Evolutionary conservation across 176 grass and related monocot genomes (phyloP), one percentile per base, ranked within the genome.

Genomic region (Carex myosuroides): DNA sequence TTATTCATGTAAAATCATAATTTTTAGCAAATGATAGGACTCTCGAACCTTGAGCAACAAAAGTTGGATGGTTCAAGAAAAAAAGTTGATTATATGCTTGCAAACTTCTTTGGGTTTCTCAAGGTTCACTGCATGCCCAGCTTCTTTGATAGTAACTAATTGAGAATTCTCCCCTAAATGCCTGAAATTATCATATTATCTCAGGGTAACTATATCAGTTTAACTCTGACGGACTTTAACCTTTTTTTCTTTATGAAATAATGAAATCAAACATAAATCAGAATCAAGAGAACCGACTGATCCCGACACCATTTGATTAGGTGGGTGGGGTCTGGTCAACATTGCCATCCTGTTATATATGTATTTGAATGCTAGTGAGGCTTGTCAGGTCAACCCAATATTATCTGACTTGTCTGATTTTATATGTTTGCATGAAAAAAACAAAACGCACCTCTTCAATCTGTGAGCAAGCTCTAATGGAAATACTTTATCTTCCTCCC

Each of bases 91-190:
- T 86, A 99, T 85, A 55, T 46, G 87, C 76, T 76, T 84, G 81
- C 89, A 95, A 56, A 95, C 55, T 8, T 93, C 89, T 79, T 64
- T 79, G 46, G 89, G 77, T 79, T 99, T 99, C 87, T 99, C 96
- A 58, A 99, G 93, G 58, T 95, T 99, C 57, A 95, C 89, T n/a
- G 93, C 96, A 53, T 99, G 96, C 18, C 96, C 93, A 69, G 96
- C 93, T 57, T 93, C 90, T 29, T 64, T 90, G 80, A 95, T 90
- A 33, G 92, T 87, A 72, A 88, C 88, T 83, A 99, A 67, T 16
- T 89, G 86, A 66, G 91, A 89, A 58, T 87, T 92, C 5, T 90
- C 96, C 13, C 56, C 81, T 10, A 99, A 89, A 93, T 94, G 93
- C 80, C 96, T 99, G 92, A n/a, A 57, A 63, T 84, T 63, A 79